phyloP scores from a whole-genome alignment of 2,329 filamentous ascomycete genomes.

The Lanzia echinophila region DNA sequence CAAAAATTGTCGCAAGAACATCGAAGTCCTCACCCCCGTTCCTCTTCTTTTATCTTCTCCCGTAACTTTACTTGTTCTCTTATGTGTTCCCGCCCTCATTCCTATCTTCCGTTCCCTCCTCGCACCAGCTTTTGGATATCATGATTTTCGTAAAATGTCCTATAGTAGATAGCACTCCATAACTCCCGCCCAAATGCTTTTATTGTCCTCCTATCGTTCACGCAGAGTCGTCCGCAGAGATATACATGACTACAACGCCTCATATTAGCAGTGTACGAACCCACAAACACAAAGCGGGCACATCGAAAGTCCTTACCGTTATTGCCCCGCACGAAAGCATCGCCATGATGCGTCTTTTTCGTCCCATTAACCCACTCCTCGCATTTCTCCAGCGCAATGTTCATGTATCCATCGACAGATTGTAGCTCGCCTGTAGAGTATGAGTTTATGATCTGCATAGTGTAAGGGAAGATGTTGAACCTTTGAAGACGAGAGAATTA shows the following conservation, averaged over 20 bases:
- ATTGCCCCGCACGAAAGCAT: slow-evolving; percentile 93
- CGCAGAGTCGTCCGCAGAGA: slow-evolving; percentile 26
- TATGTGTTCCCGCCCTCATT: not conserved
- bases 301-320: slow-evolving; percentile 57
- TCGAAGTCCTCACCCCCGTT: not conserved
- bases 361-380: slow-evolving; percentile 84
- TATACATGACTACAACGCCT: slow-evolving; percentile 29
- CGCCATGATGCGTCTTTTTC: slow-evolving; percentile 77
- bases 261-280: not conserved
- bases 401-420: slow-evolving; percentile 99
- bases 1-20: not conserved
- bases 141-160: slow-evolving; percentile 12
- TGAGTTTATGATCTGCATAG: slow-evolving; percentile 13
- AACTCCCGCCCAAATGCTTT: slow-evolving; percentile 10
- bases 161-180: slow-evolving; percentile 9
- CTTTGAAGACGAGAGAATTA: slow-evolving; percentile 97
- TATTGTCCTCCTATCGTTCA: slow-evolving; percentile 2
- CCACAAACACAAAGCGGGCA: not conserved
- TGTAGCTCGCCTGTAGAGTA: slow-evolving; percentile 71
- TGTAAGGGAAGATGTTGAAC: slow-evolving; percentile 38
- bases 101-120: not conserved
- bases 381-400: slow-evolving; percentile 95
- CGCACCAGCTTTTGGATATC: slow-evolving; percentile 13
- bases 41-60: not conserved
- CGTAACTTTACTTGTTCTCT: not conserved